These are phyloP conservation scores for Colletotrichum navitas DNA, from an alignment of 2,329 filamentous ascomycete genomes.

Conservation along the genomic window DNA sequence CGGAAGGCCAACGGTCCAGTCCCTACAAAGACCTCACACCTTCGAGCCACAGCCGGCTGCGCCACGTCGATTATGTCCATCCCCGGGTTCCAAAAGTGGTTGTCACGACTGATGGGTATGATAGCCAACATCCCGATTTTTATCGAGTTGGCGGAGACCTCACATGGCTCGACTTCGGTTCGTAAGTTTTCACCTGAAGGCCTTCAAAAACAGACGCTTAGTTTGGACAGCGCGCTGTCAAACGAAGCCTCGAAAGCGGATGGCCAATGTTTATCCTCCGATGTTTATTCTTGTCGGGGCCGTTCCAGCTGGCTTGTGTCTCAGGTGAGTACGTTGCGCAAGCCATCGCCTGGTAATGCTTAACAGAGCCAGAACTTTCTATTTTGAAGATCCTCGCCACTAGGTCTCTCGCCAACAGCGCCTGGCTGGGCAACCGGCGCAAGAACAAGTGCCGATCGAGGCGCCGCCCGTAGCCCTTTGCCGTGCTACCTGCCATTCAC, in stretches of 20 bases:
- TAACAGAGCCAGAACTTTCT: conserved; percentile 18
- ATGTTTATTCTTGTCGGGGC: conserved; percentile 18
- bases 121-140: neutral
- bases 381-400: conserved; percentile 16
- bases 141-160: conserved; percentile 5
- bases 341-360: conserved; percentile 28
- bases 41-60: neutral
- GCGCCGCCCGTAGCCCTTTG: conserved; percentile 11
- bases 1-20: neutral
- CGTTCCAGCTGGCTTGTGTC: conserved; percentile 19
- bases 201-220: conserved; percentile 19
- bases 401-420: conserved; percentile 15
- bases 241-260: conserved; percentile 11
- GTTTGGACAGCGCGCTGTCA: conserved; percentile 32
- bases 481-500: neutral
- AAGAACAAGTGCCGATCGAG: conserved; percentile 21
- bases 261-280: conserved; percentile 15
- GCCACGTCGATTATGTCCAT: neutral
- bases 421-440: conserved; percentile 12
- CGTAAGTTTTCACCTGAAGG: conserved; percentile 18
- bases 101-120: neutral
- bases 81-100: neutral
- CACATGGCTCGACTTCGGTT: conserved; percentile 24
- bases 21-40: neutral
- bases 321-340: conserved; percentile 38